phyloP scores from a whole-genome alignment of 768 basidiomycete genomes.

The Daedalea quercina region DNA sequence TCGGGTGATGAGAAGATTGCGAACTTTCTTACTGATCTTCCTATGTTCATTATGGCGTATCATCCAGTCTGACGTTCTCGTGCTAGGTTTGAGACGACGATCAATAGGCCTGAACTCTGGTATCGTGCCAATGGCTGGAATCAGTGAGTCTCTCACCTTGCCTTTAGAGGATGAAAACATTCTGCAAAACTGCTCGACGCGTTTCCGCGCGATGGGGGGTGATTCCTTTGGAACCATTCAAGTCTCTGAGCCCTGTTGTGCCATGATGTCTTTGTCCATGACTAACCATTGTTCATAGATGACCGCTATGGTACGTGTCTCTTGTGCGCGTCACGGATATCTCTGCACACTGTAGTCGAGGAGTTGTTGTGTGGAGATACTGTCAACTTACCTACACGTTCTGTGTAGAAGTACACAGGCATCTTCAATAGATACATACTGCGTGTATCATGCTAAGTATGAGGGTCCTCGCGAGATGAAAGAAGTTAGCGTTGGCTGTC shows the following conservation, averaged over 20 bases:
- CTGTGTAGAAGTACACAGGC: too few species aligned
- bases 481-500: too few species aligned
- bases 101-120: too few species aligned
- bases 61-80: neutral
- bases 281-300: neutral
- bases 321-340: too few species aligned
- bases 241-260: constrained; percentile 51
- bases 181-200: constrained; percentile 46
- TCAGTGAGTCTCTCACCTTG: neutral
- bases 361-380: too few species aligned
- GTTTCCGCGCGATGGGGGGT: constrained; percentile 49
- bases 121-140: too few species aligned
- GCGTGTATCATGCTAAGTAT: too few species aligned
- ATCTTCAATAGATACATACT: too few species aligned
- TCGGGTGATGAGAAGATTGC: constrained; percentile 48
- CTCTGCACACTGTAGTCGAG: too few species aligned
- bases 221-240: constrained; percentile 74
- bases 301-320: too few species aligned
- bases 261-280: neutral
- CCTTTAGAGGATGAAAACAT: constrained; percentile 35
- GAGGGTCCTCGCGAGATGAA: too few species aligned
- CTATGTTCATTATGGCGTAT: neutral
- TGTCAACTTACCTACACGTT: too few species aligned
- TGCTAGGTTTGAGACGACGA: neutral
- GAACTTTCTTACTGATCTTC: constrained; percentile 33